Percentiles rank a stretch among this genome's conserved stretches.
Conservation (phyloP, 257 asterid genomes). For the Prunella vulgaris region DNA sequence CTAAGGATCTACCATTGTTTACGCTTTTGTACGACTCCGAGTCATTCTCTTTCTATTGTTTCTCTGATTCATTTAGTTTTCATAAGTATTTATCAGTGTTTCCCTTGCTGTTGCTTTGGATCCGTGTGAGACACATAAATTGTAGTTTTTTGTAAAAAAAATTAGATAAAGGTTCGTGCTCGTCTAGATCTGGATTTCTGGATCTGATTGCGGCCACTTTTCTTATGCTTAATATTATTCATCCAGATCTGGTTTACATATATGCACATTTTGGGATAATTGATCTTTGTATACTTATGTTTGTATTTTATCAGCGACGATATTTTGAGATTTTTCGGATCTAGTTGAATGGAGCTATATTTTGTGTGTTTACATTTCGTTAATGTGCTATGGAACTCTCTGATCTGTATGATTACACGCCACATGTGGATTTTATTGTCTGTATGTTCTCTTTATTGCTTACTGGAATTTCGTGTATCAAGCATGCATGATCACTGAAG, state of each 20-base stretch:
- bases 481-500: not conserved
- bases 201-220: not conserved
- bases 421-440: too few species aligned
- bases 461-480: not conserved
- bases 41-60: not conserved
- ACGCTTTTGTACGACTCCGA: conserved; percentile 19
- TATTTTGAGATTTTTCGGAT: not conserved
- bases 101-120: conserved; percentile 11
- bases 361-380: too few species aligned
- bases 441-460: not conserved
- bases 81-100: conserved; percentile 8
- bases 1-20: conserved; percentile 23
- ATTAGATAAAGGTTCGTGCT: conserved; percentile 19
- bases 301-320: not conserved
- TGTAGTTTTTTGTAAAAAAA: too few species aligned
- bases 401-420: too few species aligned
- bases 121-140: conserved; percentile 5
- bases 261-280: too few species aligned
- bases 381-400: too few species aligned
- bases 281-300: too few species aligned
- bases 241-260: not conserved
- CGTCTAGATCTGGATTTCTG: conserved; percentile 16
- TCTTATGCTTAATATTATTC: not conserved
- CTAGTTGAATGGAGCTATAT: not conserved
- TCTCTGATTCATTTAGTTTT: not conserved